These are phyloP conservation scores for Bombardia bombarda DNA, from an alignment of 495 filamentous ascomycete species.

Conservation along the genomic window DNA sequence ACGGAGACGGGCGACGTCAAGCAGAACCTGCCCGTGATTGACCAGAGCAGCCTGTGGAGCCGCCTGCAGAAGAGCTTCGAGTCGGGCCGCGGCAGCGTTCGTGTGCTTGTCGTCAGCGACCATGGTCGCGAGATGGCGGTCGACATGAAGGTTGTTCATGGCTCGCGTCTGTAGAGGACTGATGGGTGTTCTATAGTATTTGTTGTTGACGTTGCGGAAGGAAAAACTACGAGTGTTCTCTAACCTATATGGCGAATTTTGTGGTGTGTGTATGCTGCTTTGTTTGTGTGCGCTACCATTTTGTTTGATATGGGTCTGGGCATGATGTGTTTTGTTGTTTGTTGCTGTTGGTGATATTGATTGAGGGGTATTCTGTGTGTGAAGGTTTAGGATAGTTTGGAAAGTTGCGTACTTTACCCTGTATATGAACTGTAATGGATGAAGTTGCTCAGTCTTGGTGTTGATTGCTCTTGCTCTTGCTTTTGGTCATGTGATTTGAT, in stretches of 20 bases:
- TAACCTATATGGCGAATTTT: slow-evolving; percentile 4
- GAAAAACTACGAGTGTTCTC: too few species aligned
- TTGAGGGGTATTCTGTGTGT: too few species aligned
- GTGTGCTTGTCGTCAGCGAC: slow-evolving; percentile 93
- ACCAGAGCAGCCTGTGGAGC: slow-evolving; percentile 80
- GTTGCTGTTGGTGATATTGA: too few species aligned
- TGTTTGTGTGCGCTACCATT: slow-evolving; percentile 5
- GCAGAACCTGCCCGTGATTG: slow-evolving; percentile 85
- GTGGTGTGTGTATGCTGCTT: slow-evolving; percentile 6
- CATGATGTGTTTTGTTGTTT: slow-evolving; percentile 9
- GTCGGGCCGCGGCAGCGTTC: slow-evolving; percentile 85
- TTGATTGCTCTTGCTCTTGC: background rate
- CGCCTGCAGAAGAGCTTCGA: slow-evolving; percentile 81
- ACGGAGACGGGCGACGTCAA: slow-evolving; percentile 82
- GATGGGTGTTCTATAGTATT: background rate
- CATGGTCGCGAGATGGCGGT: slow-evolving; percentile 90
- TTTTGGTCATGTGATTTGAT: background rate
- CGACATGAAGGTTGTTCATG: slow-evolving; percentile 97
- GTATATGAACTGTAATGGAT: slow-evolving; percentile 34
- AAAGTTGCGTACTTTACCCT: slow-evolving; percentile 9
- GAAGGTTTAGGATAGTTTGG: slow-evolving; percentile 12
- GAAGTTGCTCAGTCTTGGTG: slow-evolving; percentile 8
- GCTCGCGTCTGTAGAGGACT: slow-evolving; percentile 43
- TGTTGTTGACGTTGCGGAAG: too few species aligned
- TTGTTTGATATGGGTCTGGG: slow-evolving; percentile 14